phyloP scores from a whole-genome alignment of 202 grass and related monocot genomes.

The Dendrocalamus latiflorus region DNA sequence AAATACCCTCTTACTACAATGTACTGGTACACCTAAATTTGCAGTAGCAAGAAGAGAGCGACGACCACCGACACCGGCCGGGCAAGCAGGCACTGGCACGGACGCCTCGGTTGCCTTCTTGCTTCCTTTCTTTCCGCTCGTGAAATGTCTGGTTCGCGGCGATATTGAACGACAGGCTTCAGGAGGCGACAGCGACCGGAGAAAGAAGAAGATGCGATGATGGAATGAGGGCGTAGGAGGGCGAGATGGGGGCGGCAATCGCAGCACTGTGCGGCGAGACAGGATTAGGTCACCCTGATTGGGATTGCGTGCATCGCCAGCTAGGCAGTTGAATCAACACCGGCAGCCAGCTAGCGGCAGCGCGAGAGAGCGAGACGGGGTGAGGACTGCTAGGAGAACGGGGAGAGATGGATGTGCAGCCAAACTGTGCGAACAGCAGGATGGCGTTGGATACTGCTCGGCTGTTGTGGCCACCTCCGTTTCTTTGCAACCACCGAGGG shows the following conservation, averaged over 20 bases:
- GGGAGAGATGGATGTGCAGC: neutral
- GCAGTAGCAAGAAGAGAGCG: neutral
- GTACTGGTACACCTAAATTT: neutral
- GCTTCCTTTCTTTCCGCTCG: neutral
- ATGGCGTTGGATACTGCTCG: neutral
- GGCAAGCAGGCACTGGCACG: neutral
- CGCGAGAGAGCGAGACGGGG: neutral
- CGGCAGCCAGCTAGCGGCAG: neutral
- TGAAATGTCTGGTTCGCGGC: neutral
- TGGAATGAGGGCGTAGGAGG: too few species aligned
- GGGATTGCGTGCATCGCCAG: neutral
- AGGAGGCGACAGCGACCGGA: neutral
- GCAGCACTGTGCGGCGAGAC: neutral
- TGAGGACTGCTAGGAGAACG: neutral
- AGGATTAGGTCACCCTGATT: neutral
- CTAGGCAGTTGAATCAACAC: neutral
- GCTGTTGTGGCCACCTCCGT: neutral
- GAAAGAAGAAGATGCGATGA: neutral
- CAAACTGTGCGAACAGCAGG: neutral
- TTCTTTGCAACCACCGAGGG: slow-evolving; percentile 5
- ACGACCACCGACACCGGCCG: slow-evolving; percentile 30
- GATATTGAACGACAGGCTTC: neutral
- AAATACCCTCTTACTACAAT: neutral
- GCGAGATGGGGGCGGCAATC: neutral
- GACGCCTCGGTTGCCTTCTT: neutral